Base-by-base conservation (phyloP, 805 yeast genomes). In the Candida stauntonica region DNA sequence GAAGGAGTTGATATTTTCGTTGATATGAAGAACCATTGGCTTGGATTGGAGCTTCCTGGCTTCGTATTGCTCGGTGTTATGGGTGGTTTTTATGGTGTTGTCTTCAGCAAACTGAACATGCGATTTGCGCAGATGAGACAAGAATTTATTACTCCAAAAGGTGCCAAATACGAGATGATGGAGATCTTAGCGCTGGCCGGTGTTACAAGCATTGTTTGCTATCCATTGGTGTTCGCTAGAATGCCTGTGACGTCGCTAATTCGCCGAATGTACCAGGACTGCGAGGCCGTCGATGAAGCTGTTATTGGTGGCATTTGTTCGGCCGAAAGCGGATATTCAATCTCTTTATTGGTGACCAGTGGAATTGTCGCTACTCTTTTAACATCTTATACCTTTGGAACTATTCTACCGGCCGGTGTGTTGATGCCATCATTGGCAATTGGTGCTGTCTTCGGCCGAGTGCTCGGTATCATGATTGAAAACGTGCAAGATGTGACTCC, bases 11-110 rank as follows among this genome's bases (percentile, higher is more conserved):
- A 78, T 35, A 70, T 76, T n/a, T 73, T 82, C 35, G 79, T 74
- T 47, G 77, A 76, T n/a, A 84, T 80, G 45, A 73, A 74, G 36
- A 78, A 81, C 36, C 81, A 81, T 51, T 87, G 95, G 93, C 67
- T 84, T 16, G 63, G 72, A 33, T 57, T 82, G 54, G 96, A 86
- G 52, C 59, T 81, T 3, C 46, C 82, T 6, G 93, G 94, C 1
- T 87, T 86, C 52, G 62, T 81, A n/a, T 26, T 78, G 2, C 61
- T 86, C 15, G 96, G 95, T 0, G 58, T 76, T 1, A 35, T 76
- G 7, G 91, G 95, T 31, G 95, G 93, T 0, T 36, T 73, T 7
- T 72, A 73, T 52, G 93, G 94, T 5, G 66, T 72, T 16, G 45
- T 62, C 8, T 75, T 78, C 55, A 75, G 70, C 36, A 63, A 51